Conservation (phyloP, 306 rosid genomes). For the Fagus crenata region DNA sequence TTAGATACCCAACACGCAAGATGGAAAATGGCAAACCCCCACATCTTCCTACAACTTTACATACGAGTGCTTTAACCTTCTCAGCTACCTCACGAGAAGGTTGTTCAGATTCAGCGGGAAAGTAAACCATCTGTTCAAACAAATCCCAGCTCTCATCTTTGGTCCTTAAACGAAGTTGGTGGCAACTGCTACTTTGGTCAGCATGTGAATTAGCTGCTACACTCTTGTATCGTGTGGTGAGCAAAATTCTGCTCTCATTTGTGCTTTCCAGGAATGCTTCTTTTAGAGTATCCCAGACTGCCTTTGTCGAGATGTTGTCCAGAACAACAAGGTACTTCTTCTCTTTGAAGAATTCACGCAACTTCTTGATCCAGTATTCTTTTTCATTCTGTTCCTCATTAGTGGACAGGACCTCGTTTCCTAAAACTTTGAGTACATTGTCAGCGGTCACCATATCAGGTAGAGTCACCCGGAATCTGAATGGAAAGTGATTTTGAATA, state of each 20-base stretch:
- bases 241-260: constrained; percentile 1
- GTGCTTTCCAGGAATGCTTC: not conserved
- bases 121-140: constrained; percentile 16
- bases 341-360: too few relatives aligned
- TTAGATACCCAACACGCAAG: not conserved
- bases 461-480: not conserved
- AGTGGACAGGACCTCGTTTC: too few relatives aligned
- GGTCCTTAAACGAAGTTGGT: constrained; percentile 20
- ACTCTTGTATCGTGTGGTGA: not conserved
- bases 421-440: too few relatives aligned
- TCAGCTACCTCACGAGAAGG: not conserved
- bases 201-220: not conserved
- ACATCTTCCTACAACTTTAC: not conserved
- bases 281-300: not conserved
- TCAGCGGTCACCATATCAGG: not conserved
- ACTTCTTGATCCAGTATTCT: too few relatives aligned
- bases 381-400: too few relatives aligned
- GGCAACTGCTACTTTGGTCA: not conserved
- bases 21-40: not conserved
- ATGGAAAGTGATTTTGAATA: not conserved
- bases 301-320: not conserved
- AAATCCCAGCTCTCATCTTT: constrained; percentile 24
- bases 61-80: not conserved
- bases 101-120: not conserved
- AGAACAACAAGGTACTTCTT: constrained; percentile 2